phyloP scores from a whole-genome alignment of 352 stramenopile genomes.

The Phytopythium litorale region DNA sequence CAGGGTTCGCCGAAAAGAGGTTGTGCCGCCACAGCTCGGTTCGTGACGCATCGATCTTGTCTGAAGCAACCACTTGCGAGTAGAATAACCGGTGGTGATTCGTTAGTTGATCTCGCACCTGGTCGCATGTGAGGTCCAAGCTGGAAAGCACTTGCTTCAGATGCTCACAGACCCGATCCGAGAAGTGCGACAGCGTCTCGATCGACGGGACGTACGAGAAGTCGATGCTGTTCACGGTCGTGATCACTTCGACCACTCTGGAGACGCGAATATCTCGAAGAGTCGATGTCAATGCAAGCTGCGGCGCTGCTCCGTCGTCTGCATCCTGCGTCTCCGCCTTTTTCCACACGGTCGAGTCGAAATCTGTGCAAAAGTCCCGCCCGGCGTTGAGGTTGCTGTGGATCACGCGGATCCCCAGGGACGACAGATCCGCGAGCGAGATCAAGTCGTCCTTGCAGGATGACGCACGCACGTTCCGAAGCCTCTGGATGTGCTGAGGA shows the following conservation, averaged over 20 bases:
- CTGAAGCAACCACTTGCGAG: background rate
- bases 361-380: slow-evolving; percentile 34
- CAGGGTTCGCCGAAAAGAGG: slow-evolving; percentile 14
- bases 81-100: slow-evolving; percentile 9
- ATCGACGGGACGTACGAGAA: slow-evolving; percentile 12
- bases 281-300: background rate
- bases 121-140: background rate
- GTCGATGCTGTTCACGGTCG: slow-evolving; percentile 3
- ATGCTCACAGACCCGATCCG: slow-evolving; percentile 10
- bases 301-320: background rate
- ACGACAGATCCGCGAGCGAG: slow-evolving; percentile 44
- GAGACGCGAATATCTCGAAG: background rate
- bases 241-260: slow-evolving; percentile 3
- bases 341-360: slow-evolving; percentile 33
- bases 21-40: slow-evolving; percentile 31
- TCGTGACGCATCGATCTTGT: slow-evolving; percentile 1
- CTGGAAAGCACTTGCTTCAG: background rate
- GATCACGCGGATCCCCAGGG: slow-evolving; percentile 38
- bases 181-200: slow-evolving; percentile 9
- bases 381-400: slow-evolving; percentile 30
- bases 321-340: background rate
- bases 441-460: slow-evolving; percentile 30
- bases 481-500: slow-evolving; percentile 27
- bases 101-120: slow-evolving; percentile 5
- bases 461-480: slow-evolving; percentile 35